Conservation (phyloP, 345 rosid species). For the Iberis pinnata region DNA sequence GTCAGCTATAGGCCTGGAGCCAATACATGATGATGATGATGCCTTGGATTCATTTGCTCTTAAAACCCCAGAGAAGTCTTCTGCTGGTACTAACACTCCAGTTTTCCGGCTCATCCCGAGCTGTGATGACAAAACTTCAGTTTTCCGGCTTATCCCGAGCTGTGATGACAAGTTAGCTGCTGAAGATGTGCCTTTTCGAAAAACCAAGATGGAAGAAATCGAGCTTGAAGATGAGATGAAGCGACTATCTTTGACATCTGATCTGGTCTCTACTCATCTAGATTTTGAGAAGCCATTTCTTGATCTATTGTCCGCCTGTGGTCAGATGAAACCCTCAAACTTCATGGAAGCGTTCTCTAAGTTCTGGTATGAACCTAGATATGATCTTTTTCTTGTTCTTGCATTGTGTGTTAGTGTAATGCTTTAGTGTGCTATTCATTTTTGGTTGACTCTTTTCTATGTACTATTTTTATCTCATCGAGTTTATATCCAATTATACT, state of each 20-base stretch:
- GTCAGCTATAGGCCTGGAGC: constrained; percentile 32
- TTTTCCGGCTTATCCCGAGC: constrained; percentile 39
- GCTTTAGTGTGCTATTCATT: constrained; percentile 7
- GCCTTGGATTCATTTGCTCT: constrained; percentile 24
- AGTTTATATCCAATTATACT: constrained; percentile 16
- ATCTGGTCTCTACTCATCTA: constrained; percentile 33
- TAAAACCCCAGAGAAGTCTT: constrained; percentile 44
- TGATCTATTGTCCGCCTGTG: constrained; percentile 59
- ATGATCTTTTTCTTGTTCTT: background rate
- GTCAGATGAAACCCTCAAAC: constrained; percentile 51
- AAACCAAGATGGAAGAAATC: constrained; percentile 22
- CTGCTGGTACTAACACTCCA: constrained; percentile 16
- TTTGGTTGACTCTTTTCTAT: constrained; percentile 7
- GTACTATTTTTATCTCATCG: background rate
- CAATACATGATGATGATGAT: constrained; percentile 31
- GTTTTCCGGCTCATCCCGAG: constrained; percentile 37
- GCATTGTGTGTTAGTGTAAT: constrained; percentile 6
- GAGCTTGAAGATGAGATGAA: constrained; percentile 54
- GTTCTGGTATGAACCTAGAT: constrained; percentile 51
- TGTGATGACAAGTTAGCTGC: constrained; percentile 20
- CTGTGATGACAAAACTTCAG: constrained; percentile 22
- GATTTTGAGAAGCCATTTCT: constrained; percentile 47
- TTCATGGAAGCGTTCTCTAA: constrained; percentile 64
- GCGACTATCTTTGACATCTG: constrained; percentile 63
- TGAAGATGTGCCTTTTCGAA: constrained; percentile 27